phyloP scores from a whole-genome alignment of 495 filamentous ascomycete genomes.

The Oleoguttula mirabilis region DNA sequence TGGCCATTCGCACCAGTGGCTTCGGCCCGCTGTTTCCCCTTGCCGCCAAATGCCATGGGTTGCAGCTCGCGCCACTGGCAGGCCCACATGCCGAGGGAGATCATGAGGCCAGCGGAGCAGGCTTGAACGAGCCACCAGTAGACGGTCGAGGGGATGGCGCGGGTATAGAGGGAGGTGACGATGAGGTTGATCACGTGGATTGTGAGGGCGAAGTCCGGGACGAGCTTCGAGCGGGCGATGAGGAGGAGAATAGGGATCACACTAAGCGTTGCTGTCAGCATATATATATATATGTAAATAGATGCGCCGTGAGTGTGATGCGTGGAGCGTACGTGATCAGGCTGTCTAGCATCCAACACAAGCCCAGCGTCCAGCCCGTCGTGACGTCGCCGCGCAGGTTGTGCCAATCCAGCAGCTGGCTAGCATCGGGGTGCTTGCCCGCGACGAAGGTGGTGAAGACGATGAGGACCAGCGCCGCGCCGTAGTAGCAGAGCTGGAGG shows the following conservation, averaged over 20 bases:
- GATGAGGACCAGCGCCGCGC: conserved; percentile 58
- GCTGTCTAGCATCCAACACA: conserved; percentile 75
- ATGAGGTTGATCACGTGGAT: conserved; percentile 80
- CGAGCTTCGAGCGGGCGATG: conserved; percentile 75
- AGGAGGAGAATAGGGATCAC: conserved; percentile 67
- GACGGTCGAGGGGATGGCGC: conserved; percentile 54
- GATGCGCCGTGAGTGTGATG: too few relatives aligned
- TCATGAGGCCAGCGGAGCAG: conserved; percentile 56
- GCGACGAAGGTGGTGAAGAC: conserved; percentile 81
- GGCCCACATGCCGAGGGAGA: conserved; percentile 67
- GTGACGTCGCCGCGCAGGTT: conserved; percentile 80
- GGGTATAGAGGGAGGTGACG: conserved; percentile 61
- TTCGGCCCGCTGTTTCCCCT: conserved; percentile 21
- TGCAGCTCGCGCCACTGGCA: conserved; percentile 81
- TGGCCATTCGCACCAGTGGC: conserved; percentile 21
- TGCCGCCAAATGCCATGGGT: conserved; percentile 70
- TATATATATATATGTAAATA: too few relatives aligned
- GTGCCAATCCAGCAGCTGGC: conserved; percentile 69
- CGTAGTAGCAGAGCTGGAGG: conserved; percentile 80
- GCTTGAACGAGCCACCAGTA: conserved; percentile 84
- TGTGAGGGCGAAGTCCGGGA: conserved; percentile 86
- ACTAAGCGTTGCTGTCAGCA: too few relatives aligned
- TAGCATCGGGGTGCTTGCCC: conserved; percentile 55
- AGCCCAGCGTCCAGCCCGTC: conserved; percentile 78
- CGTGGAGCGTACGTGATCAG: conserved; percentile 50